phyloP scores from a whole-genome alignment of 306 rosid genomes.

The Castanospermum australe region DNA sequence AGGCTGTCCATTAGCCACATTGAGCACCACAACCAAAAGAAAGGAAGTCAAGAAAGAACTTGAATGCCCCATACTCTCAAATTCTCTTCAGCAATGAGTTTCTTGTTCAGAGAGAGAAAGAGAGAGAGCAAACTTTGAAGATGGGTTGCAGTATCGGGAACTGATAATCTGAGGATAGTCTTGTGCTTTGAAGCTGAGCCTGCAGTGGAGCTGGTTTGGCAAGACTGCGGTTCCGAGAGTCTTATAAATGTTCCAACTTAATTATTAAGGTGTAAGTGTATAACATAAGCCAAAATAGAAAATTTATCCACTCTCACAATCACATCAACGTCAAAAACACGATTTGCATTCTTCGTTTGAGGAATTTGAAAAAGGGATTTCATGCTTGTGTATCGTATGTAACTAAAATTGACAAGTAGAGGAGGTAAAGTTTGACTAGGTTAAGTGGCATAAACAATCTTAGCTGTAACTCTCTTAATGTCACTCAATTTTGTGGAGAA shows the following conservation, averaged over 20 bases:
- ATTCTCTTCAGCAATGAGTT: conserved; percentile 21
- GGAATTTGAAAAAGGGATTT: neutral
- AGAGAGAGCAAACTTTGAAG: neutral
- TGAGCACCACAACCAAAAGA: conserved; percentile 33
- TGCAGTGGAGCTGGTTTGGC: conserved; percentile 22
- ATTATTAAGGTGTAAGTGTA: neutral
- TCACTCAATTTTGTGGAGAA: neutral
- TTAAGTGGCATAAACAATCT: neutral
- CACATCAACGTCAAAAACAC: neutral
- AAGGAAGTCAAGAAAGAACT: conserved; percentile 31
- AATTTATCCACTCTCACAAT: neutral
- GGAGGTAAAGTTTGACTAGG: neutral
- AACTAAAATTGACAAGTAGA: conserved; percentile 26
- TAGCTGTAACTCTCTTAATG: conserved; percentile 22
- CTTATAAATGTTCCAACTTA: conserved; percentile 32
- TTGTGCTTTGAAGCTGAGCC: conserved; percentile 16
- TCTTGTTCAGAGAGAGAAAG: conserved; percentile 13
- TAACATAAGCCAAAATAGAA: conserved; percentile 17
- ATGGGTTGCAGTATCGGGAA: conserved; percentile 35
- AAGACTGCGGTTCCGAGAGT: conserved; percentile 29
- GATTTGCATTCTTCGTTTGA: conserved; percentile 19
- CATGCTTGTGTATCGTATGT: conserved; percentile 2
- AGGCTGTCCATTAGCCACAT: conserved; percentile 51
- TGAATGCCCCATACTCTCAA: conserved; percentile 29
- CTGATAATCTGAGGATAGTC: conserved; percentile 8